Evolutionary conservation across 2,329 filamentous ascomycete genomes (phyloP), one percentile per base, ranked within the genome.

Genomic region (Hypomyces rosellus): DNA sequence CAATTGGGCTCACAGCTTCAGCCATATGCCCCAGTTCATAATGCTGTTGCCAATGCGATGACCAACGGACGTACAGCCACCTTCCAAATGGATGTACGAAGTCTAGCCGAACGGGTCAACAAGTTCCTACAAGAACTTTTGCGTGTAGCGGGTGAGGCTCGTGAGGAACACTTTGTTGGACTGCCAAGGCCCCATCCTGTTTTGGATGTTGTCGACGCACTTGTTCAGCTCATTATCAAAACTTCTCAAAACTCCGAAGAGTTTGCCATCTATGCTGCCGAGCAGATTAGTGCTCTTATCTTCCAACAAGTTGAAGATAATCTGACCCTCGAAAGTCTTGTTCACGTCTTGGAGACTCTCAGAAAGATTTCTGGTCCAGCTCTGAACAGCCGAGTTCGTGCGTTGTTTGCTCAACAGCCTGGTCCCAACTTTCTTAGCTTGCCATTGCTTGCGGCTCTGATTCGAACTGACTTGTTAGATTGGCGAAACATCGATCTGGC

Each of bases 401-500:
- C 75, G 30, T 67, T 77, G 18, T 82, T 85, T 62, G 74, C 75
- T 50, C 73, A 80, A 51, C 79, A 83, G 57, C 73, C 78, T 1
- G 75, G 76, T 1, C 69, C 77, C 18, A 71, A 70, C 46, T 77
- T 84, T 54, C 68, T 85, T 9, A 79, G 77, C 55, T 65, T 84
- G 16, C 75, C 79, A 15, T 68, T 85, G 2, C 74, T 84, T 42
- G 70, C 75, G 11, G 78, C 80, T 3, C 65, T 86, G 38, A 69
- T 81, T 40, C 74, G 74, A 34, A 82, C 80, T 2, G 81, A 84
- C 48, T 72, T 85, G 36, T 61, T 86, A 7, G 81, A 85, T 57
- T 81, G 82, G 74, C 73, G 74, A 46, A 77, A 77, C 46, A 80
- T 91, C 45, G 88, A 91, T 60, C 75, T 80, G 18, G 84, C 87